phyloP scores from a whole-genome alignment of 805 yeast species.

The Saccharomycopsis babjevae region DNA sequence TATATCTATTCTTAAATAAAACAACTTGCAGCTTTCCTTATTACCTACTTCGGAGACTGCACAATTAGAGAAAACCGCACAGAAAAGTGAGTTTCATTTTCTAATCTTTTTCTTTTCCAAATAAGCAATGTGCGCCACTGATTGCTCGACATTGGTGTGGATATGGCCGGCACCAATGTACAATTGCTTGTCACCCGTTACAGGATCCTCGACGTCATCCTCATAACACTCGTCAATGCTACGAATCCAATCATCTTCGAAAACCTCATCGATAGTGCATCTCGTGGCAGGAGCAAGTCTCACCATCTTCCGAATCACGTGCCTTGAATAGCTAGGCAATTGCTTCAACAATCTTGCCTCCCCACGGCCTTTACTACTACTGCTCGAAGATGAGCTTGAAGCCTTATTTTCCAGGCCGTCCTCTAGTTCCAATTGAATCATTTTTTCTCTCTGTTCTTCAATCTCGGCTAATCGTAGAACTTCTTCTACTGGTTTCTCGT shows the following conservation, averaged over 20 bases:
- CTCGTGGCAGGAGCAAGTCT: slow-evolving; percentile 80
- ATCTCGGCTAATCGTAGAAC: slow-evolving; percentile 20
- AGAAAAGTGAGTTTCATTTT: neutral
- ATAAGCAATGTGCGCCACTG: slow-evolving; percentile 92
- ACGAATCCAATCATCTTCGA: slow-evolving; percentile 60
- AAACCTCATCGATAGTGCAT: slow-evolving; percentile 69
- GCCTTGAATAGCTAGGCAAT: slow-evolving; percentile 57
- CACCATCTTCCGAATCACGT: slow-evolving; percentile 66
- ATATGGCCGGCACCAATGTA: slow-evolving; percentile 50
- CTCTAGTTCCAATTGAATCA: neutral
- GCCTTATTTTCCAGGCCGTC: neutral
- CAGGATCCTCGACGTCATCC: slow-evolving; percentile 32
- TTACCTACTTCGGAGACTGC: no score
- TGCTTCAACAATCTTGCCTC: slow-evolving; percentile 64
- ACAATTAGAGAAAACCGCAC: no score
- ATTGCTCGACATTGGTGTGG: slow-evolving; percentile 85
- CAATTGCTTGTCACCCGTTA: slow-evolving; percentile 26
- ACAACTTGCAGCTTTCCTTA: no score
- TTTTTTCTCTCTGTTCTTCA: neutral
- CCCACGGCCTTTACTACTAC: slow-evolving; percentile 37
- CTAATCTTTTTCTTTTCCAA: slow-evolving; percentile 63
- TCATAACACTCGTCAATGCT: slow-evolving; percentile 53
- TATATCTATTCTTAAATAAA: no score
- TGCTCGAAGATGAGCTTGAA: neutral
- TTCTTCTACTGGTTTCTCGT: slow-evolving; percentile 42